phyloP scores from a whole-genome alignment of 768 basidiomycete genomes.

The Lactifluus volemus region DNA sequence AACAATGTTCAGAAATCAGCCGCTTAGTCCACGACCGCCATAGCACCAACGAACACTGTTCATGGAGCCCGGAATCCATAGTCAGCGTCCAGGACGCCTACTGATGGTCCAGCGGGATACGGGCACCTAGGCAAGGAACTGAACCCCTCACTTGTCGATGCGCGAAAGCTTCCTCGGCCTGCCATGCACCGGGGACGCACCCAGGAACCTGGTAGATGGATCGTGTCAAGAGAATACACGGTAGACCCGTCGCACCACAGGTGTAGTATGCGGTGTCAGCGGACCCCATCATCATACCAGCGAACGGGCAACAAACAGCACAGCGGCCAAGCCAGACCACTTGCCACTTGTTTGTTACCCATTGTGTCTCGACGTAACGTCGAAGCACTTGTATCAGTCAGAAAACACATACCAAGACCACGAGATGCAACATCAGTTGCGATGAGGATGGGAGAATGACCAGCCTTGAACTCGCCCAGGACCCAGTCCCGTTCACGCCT shows the following conservation, averaged over 20 bases:
- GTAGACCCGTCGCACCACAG: conserved; percentile 17
- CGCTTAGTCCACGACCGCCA: conserved; percentile 43
- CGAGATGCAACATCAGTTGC: conserved; percentile 99
- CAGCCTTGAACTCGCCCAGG: conserved; percentile 94
- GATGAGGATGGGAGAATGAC: conserved; percentile 93
- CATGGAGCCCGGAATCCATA: conserved; percentile 34
- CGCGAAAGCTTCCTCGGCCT: conserved; percentile 29
- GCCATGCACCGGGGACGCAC: conserved; percentile 29
- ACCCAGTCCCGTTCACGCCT: conserved; percentile 99
- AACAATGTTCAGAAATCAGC: conserved; percentile 30
- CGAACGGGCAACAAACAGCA: conserved; percentile 16
- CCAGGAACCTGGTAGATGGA: conserved; percentile 29
- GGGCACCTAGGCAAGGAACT: conserved; percentile 19
- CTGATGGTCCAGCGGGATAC: conserved; percentile 19
- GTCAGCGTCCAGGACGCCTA: conserved; percentile 23
- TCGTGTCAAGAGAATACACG: conserved; percentile 20
- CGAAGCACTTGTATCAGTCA: conserved; percentile 42
- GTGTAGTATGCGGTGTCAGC: conserved; percentile 5
- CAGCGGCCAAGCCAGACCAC: conserved; percentile 11
- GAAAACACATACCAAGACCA: conserved; percentile 89
- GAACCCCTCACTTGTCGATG: conserved; percentile 25
- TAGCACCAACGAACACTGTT: conserved; percentile 42
- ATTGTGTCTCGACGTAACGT: conserved; percentile 26
- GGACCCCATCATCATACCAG: conserved; percentile 20
- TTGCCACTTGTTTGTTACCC: conserved; percentile 25